These are phyloP conservation scores for Oehlia diaphana DNA, from an alignment of 192 early-diverging fungal genomes.

Conservation along the genomic window DNA sequence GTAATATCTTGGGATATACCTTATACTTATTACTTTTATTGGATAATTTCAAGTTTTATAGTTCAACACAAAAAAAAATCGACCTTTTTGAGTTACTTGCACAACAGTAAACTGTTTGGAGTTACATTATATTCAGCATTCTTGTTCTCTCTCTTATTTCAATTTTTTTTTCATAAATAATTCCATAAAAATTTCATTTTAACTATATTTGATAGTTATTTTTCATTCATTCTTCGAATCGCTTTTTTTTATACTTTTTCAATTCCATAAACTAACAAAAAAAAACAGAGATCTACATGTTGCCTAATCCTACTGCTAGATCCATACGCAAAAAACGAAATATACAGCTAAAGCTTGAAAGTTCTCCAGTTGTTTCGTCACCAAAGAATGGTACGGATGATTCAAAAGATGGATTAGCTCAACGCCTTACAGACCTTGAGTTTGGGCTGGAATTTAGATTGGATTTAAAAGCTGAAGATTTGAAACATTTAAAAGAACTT, in stretches of 20 bases:
- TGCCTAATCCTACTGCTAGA: background rate
- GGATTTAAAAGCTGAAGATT: slow-evolving; percentile 80
- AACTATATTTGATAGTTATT: too few relatives aligned
- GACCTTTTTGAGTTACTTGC: too few relatives aligned
- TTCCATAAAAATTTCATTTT: too few relatives aligned
- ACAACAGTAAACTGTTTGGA: too few relatives aligned
- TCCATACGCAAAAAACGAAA: slow-evolving; percentile 56
- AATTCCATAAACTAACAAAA: background rate
- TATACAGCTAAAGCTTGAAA: slow-evolving; percentile 49
- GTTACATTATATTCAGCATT: too few relatives aligned
- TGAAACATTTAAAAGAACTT: slow-evolving; percentile 73
- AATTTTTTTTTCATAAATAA: too few relatives aligned
- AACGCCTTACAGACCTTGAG: slow-evolving; percentile 56
- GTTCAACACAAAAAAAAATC: too few relatives aligned
- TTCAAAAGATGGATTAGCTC: slow-evolving; percentile 33
- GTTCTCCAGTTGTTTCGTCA: slow-evolving; percentile 38
- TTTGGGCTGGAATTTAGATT: slow-evolving; percentile 72
- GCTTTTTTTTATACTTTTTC: background rate
- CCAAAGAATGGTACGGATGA: background rate
- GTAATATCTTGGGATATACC: too few relatives aligned
- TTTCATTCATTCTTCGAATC: background rate
- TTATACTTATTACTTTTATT: too few relatives aligned
- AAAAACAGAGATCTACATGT: background rate
- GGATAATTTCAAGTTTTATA: too few relatives aligned
- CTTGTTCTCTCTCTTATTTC: too few relatives aligned